These are phyloP conservation scores for Fermentozyma sake DNA, from an alignment of 1,139 yeast species.

Conservation along the genomic window DNA sequence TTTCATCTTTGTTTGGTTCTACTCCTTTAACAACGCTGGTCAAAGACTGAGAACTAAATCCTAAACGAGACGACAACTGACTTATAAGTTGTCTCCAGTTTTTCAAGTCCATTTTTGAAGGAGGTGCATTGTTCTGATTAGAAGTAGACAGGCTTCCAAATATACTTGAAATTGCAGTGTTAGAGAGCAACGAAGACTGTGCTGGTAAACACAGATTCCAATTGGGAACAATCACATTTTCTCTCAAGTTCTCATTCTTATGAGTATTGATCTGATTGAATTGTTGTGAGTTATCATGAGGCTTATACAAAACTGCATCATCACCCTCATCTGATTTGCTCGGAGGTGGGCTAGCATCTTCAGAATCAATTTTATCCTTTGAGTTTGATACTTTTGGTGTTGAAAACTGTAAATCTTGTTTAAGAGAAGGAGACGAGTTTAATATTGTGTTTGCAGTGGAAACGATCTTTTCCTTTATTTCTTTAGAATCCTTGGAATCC, in stretches of 20 bases:
- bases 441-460: slow-evolving; percentile 30
- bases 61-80: slow-evolving; percentile 35
- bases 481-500: slow-evolving; percentile 6
- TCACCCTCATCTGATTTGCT: slow-evolving; percentile 12
- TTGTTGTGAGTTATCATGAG: slow-evolving; percentile 39
- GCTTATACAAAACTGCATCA: slow-evolving; percentile 46
- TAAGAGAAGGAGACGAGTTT: slow-evolving; percentile 28
- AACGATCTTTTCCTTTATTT: slow-evolving; percentile 11
- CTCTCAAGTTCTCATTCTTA: slow-evolving; percentile 40
- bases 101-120: slow-evolving; percentile 25
- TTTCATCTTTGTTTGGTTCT: slow-evolving; percentile 7
- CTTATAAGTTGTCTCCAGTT: slow-evolving; percentile 37
- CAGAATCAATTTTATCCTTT: slow-evolving; percentile 2
- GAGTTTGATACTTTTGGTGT: slow-evolving; percentile 1
- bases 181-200: slow-evolving; percentile 12
- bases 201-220: slow-evolving; percentile 39
- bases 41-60: slow-evolving; percentile 32
- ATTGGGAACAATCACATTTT: slow-evolving; percentile 41
- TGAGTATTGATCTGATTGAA: slow-evolving; percentile 44
- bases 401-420: slow-evolving; percentile 7
- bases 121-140: slow-evolving; percentile 8
- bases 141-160: slow-evolving; percentile 4
- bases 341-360: slow-evolving; percentile 5
- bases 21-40: slow-evolving; percentile 22
- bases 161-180: slow-evolving; percentile 10